Evolutionary conservation across 2,329 filamentous ascomycete genomes (phyloP).

Genomic region (Pseudocercospora pini-densiflorae): DNA sequence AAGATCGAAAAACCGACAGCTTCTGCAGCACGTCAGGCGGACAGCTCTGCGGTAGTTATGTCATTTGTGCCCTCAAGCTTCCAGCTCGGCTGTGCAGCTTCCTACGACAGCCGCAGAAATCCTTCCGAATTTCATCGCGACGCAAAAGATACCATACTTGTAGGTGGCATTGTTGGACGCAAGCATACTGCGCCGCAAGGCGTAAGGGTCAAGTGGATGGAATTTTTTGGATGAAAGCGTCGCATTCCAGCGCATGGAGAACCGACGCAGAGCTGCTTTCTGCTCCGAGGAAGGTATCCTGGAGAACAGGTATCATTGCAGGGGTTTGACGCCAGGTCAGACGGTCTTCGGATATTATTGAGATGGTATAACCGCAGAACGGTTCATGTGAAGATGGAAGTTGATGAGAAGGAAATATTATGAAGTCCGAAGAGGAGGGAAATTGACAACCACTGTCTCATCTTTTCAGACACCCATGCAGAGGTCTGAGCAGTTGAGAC

Average conservation of each 20-base stretch:
- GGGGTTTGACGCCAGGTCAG: neutral
- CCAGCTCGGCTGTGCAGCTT: slow-evolving; percentile 5
- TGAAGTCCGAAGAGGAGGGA: neutral
- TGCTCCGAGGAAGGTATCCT: neutral
- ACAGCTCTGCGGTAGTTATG: slow-evolving; percentile 5
- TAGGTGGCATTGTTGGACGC: neutral
- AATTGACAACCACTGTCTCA: neutral
- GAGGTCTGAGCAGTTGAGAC: neutral
- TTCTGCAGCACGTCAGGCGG: slow-evolving; percentile 3
- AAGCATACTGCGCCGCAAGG: neutral
- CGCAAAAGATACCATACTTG: neutral
- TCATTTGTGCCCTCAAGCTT: neutral
- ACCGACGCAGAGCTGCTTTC: neutral
- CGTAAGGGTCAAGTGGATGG: neutral
- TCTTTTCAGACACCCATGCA: neutral
- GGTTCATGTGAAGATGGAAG: neutral
- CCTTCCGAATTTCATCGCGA: neutral
- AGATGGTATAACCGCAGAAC: neutral
- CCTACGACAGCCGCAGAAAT: slow-evolving; percentile 3
- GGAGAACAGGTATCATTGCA: neutral
- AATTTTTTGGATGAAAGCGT: neutral
- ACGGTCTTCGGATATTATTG: neutral
- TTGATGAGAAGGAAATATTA: neutral
- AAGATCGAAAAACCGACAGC: neutral
- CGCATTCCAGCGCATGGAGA: neutral